Percentiles rank a stretch among this genome's conserved stretches.
Conservation (phyloP, 352 stramenopile genomes). For the Globisporangium cederbergense region DNA sequence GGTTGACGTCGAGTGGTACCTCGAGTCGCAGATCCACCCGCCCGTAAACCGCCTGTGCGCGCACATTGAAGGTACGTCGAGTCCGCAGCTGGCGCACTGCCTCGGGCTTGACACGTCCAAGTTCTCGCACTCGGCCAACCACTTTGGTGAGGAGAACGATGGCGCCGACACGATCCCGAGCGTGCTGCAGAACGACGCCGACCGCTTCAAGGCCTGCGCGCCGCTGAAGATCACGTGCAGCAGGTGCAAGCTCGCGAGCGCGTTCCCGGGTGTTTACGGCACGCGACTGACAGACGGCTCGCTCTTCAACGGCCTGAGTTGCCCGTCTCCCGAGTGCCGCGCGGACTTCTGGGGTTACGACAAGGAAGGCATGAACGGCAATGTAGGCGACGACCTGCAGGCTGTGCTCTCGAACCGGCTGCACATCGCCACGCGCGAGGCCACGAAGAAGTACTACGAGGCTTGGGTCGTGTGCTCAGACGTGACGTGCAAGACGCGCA, state of each 20-base stretch:
- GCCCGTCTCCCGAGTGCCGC: slow-evolving; percentile 58
- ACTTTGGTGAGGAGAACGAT: slow-evolving; percentile 85
- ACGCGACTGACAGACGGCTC: slow-evolving; percentile 31
- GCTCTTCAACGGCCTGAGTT: slow-evolving; percentile 55
- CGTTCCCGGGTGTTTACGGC: slow-evolving; percentile 74
- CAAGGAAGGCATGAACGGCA: slow-evolving; percentile 69
- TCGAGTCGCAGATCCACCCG: slow-evolving; percentile 95
- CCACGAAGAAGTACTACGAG: slow-evolving; percentile 89
- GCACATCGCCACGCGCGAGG: slow-evolving; percentile 71
- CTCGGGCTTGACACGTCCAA: slow-evolving; percentile 96
- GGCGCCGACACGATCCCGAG: slow-evolving; percentile 83
- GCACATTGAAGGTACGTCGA: slow-evolving; percentile 97
- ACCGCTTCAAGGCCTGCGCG: slow-evolving; percentile 87
- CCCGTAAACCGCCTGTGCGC: slow-evolving; percentile 97
- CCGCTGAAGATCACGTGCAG: slow-evolving; percentile 74
- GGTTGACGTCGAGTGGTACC: slow-evolving; percentile 97
- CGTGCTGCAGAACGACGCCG: slow-evolving; percentile 81
- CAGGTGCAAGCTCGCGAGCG: slow-evolving; percentile 54
- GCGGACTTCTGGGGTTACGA: slow-evolving; percentile 84
- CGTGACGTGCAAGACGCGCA: slow-evolving; percentile 91
- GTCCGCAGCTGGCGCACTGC: slow-evolving; percentile 92
- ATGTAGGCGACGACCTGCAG: slow-evolving; percentile 68
- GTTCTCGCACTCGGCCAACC: slow-evolving; percentile 85
- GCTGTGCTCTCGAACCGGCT: slow-evolving; percentile 81
- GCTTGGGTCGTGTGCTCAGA: slow-evolving; percentile 93